Evolutionary conservation across 371 early-diverging fungal species (phyloP).

Genomic region (Mortierella sp.): DNA sequence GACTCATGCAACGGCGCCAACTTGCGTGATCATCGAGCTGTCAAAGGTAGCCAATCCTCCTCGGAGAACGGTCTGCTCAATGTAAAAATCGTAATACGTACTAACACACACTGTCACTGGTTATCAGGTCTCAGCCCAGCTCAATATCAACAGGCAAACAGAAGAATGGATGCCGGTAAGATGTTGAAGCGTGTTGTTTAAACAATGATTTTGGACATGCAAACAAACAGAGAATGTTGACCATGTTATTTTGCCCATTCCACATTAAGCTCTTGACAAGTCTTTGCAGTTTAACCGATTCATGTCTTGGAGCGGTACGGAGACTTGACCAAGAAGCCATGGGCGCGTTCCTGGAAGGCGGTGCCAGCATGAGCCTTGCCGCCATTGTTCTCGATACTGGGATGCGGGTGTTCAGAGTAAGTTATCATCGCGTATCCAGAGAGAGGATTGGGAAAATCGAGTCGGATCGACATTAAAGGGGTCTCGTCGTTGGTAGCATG

Average conservation of each 20-base stretch:
- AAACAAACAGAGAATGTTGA: background rate
- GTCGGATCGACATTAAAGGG: background rate
- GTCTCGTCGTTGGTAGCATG: conserved; percentile 5
- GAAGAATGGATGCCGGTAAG: conserved; percentile 49
- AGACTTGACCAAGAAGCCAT: conserved; percentile 6
- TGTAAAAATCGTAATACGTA: too few relatives aligned
- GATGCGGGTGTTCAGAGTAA: conserved; percentile 25
- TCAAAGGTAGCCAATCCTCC: conserved; percentile 14
- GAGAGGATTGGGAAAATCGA: too few relatives aligned
- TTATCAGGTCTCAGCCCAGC: conserved; percentile 25
- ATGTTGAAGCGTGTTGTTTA: background rate
- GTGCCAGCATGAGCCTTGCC: conserved; percentile 17
- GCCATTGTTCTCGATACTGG: conserved; percentile 26
- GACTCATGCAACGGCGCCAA: conserved; percentile 3
- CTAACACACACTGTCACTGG: background rate
- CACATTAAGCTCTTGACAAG: conserved; percentile 20
- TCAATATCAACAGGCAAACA: conserved; percentile 20
- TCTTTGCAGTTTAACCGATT: conserved; percentile 23
- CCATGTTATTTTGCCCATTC: background rate
- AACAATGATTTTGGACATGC: background rate
- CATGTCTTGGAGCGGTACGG: conserved; percentile 25
- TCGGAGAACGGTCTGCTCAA: too few relatives aligned
- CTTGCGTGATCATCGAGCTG: conserved; percentile 23
- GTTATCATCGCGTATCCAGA: background rate
- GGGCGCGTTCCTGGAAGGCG: conserved; percentile 9